Evolutionary conservation across 371 early-diverging fungal genomes (phyloP), one percentile per base, ranked within the genome.

Genomic region (Capniomyces stellatus): DNA sequence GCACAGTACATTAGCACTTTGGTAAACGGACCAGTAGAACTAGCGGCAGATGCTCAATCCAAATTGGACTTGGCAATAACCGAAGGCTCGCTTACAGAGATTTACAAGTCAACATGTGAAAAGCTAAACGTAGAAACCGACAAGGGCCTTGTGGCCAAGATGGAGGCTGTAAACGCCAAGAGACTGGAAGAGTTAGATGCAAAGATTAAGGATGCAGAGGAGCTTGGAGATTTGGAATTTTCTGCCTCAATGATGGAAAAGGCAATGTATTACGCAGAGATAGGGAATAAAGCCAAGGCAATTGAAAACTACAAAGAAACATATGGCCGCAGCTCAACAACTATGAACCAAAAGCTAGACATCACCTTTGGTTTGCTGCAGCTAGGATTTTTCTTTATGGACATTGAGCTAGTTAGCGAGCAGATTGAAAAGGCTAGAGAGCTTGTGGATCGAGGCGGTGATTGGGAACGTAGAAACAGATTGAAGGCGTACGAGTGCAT

Each of bases 401-500:
- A 92, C 63, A 75, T 80, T 56, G 80, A 78, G 19, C 57, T 64
- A 27, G 64, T 90, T 42, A 82, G 86, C 44, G 77, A 75, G 56
- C 74, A 75, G 84, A 57, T 69, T 50, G 64, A 57, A 30, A 56
- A 58, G 40, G 66, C 69, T 29, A 59, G 67, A 54, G 81, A 88
- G 44, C 72, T 94, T 56, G 87, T 95, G 54, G 93, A 98, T 62
- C 87, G 89, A 69, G 97, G 96, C 35, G 96, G 98, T 25, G 99
- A 99, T 75, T 99, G 99, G 99, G 99, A 98, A 72, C 81, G 98
- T 58, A 84, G 96, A 57, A 99, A 99, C 74, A 83, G 98, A 54
- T 80, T 97, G 42, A 98, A 98, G 76, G 97, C 96, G 0, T 95
- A 98, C 63, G 87, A 97, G 62, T 98, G 93, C 50, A 74, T 96